phyloP scores from a whole-genome alignment of 345 rosid species.

The Populus ilicifolia region DNA sequence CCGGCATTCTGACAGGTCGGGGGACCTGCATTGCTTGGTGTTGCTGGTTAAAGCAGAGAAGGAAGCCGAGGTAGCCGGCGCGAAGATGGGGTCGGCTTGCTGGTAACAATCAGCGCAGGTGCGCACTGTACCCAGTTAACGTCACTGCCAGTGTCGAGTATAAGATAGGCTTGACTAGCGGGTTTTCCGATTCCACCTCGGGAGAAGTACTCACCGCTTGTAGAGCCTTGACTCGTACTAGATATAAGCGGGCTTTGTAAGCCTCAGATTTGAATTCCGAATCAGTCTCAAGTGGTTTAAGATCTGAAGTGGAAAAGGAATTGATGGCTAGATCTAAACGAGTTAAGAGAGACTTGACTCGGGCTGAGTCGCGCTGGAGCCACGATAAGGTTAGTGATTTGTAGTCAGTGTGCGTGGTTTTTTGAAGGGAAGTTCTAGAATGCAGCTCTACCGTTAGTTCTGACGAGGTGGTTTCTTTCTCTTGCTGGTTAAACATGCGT shows the following conservation, averaged over 20 bases:
- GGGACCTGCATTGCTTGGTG: conserved; percentile 54
- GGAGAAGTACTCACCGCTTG: conserved; percentile 89
- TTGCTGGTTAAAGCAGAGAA: conserved; percentile 60
- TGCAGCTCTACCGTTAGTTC: conserved; percentile 43
- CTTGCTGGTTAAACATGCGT: neutral
- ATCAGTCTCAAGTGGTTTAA: conserved; percentile 35
- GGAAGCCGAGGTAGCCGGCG: conserved; percentile 65
- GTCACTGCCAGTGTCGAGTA: conserved; percentile 86
- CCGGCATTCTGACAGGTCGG: conserved; percentile 65
- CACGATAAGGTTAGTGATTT: conserved; percentile 56
- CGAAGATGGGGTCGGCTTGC: conserved; percentile 81
- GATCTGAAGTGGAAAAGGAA: conserved; percentile 44
- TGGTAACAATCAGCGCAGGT: conserved; percentile 82
- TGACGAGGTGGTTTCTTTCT: conserved; percentile 12
- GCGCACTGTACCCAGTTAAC: conserved; percentile 87
- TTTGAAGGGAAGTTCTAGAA: conserved; percentile 42
- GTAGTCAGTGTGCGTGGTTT: conserved; percentile 46
- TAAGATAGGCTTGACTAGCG: conserved; percentile 61
- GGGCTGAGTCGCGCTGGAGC: conserved; percentile 66
- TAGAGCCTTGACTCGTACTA: conserved; percentile 62
- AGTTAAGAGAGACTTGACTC: conserved; percentile 50
- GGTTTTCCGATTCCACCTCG: conserved; percentile 81
- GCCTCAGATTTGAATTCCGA: conserved; percentile 31
- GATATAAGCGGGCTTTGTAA: conserved; percentile 59
- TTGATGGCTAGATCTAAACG: conserved; percentile 51